A percentile compares a stretch with the other conserved stretches of the same genome.
Evolutionary conservation across 2,329 filamentous ascomycete genomes (phyloP).

Genomic region (Ophiostoma novo-ulmi): DNA sequence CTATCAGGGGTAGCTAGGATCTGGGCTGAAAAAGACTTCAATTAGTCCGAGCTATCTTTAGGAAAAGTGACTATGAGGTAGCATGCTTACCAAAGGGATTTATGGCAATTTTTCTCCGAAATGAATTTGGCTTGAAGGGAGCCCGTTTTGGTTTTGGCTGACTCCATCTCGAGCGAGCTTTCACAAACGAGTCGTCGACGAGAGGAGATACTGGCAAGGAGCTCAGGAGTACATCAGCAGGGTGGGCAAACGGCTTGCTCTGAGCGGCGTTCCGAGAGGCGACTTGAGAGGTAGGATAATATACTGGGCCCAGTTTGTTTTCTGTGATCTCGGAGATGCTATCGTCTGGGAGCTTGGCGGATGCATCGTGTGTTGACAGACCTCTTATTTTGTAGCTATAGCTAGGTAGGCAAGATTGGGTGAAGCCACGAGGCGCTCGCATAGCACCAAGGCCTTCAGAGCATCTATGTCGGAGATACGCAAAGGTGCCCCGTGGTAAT

Average conservation of each 20-base stretch:
- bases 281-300: not conserved
- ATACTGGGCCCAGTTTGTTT: not conserved
- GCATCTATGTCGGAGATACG: not conserved
- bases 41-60: not conserved
- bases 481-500: not conserved
- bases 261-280: not conserved
- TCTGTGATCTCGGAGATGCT: not conserved
- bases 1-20: constrained; percentile 24
- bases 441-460: not conserved
- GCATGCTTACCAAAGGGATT: constrained; percentile 57
- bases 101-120: constrained; percentile 54
- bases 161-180: constrained; percentile 41
- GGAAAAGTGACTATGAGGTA: not conserved
- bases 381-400: not conserved
- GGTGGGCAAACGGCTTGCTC: not conserved
- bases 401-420: not conserved
- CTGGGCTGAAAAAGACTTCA: constrained; percentile 42
- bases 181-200: constrained; percentile 48
- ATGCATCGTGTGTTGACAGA: not conserved
- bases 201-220: constrained; percentile 50
- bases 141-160: constrained; percentile 37
- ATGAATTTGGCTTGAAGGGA: constrained; percentile 31
- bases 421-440: not conserved
- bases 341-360: not conserved
- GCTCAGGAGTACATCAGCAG: too few relatives aligned